phyloP scores from a whole-genome alignment of 192 early-diverging fungal genomes.

The Funneliformis geosporum region DNA sequence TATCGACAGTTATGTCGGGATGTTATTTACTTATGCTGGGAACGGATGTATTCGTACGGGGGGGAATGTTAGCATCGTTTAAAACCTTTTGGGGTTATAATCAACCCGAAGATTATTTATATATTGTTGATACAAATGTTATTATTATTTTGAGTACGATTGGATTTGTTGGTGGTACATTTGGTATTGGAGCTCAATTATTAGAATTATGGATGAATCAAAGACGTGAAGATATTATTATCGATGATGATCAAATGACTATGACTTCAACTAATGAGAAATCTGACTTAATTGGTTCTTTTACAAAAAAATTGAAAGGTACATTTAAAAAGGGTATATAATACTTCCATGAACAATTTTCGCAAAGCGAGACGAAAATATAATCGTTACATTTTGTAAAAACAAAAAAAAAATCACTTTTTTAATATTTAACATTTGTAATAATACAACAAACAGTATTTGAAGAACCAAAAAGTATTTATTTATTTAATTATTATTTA shows the following conservation, averaged over 20 bases:
- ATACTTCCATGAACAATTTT: background rate
- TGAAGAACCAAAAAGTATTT: too few species aligned
- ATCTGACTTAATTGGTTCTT: background rate
- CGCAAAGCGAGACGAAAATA: too few species aligned
- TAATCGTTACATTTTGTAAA: too few species aligned
- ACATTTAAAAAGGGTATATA: background rate
- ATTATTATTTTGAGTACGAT: background rate
- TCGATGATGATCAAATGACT: background rate
- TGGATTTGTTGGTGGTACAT: background rate
- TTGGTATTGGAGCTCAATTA: constrained; percentile 21
- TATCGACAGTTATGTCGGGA: constrained; percentile 18
- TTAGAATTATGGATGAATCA: constrained; percentile 15
- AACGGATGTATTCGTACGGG: constrained; percentile 9
- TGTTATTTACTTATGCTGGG: constrained; percentile 17
- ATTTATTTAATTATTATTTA: too few species aligned
- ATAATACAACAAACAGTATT: too few species aligned
- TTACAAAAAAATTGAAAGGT: background rate
- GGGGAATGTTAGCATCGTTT: constrained; percentile 15
- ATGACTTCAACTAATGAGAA: background rate
- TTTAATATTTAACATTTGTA: too few species aligned
- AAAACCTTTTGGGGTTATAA: constrained; percentile 26
- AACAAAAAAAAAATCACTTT: too few species aligned
- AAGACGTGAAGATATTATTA: background rate
- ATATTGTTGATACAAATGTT: background rate
- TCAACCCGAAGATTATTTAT: constrained; percentile 14